A percentile compares a stretch with the other conserved stretches of the same genome.
Evolutionary conservation across 1,139 yeast species (phyloP).

Genomic region (Yamadazyma taylorii): DNA sequence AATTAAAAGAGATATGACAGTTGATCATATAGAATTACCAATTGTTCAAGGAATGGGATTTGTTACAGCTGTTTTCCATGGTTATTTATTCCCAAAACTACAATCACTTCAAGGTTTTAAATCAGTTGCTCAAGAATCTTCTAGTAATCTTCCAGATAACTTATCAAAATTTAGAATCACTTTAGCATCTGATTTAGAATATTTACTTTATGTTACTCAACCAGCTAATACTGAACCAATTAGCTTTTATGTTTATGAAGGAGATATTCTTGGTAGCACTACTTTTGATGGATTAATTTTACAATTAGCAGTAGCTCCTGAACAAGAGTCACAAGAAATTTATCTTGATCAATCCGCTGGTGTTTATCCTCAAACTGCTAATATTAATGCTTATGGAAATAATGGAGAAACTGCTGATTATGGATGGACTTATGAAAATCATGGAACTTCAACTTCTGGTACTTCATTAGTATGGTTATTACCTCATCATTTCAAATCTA

Average conservation of each 20-base stretch:
- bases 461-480: constrained; percentile 61
- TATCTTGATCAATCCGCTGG: constrained; percentile 40
- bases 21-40: constrained; percentile 40
- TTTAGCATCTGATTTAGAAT: constrained; percentile 48
- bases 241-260: constrained; percentile 34
- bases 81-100: constrained; percentile 51
- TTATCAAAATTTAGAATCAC: constrained; percentile 63
- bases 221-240: constrained; percentile 35
- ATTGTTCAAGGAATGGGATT: constrained; percentile 80
- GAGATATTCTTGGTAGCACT: constrained; percentile 40
- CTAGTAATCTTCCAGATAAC: constrained; percentile 40
- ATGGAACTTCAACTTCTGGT: constrained; percentile 54
- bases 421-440: constrained; percentile 49
- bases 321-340: constrained; percentile 20
- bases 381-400: constrained; percentile 27
- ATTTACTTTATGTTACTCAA: constrained; percentile 59
- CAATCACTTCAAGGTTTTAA: constrained; percentile 55
- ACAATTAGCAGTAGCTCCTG: constrained; percentile 61
- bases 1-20: constrained; percentile 7
- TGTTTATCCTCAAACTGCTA: constrained; percentile 34
- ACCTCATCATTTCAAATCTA: constrained; percentile 67
- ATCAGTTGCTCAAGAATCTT: constrained; percentile 45
- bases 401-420: constrained; percentile 49
- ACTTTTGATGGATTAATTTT: constrained; percentile 55
- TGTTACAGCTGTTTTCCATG: constrained; percentile 63